phyloP scores from a whole-genome alignment of 768 basidiomycete genomes.

The Cyclocybe aegerita region DNA sequence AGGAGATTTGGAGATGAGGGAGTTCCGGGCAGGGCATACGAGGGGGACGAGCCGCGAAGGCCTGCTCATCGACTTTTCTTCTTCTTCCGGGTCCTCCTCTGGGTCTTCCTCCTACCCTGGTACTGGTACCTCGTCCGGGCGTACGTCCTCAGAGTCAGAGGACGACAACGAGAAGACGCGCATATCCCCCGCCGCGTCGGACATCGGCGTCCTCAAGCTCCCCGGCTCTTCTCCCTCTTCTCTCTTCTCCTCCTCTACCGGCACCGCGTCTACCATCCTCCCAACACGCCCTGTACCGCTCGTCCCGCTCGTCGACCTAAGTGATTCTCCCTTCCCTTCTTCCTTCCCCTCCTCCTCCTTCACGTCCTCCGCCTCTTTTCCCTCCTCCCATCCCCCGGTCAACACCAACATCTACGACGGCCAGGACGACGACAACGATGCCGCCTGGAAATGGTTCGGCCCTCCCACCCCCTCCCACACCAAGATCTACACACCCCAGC shows the following conservation, averaged over 20 bases:
- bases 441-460: constrained; percentile 15
- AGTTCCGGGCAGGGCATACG: constrained; percentile 5
- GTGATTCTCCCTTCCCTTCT: not conserved
- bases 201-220: constrained; percentile 14
- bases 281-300: constrained; percentile 12
- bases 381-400: not conserved
- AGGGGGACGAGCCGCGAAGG: constrained; percentile 15
- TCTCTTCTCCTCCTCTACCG: not conserved
- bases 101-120: not conserved
- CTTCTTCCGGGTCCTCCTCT: constrained; percentile 6
- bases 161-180: constrained; percentile 8
- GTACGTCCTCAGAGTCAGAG: constrained; percentile 6
- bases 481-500: no score
- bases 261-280: not conserved
- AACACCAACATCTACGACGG: not conserved
- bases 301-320: constrained; percentile 14
- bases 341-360: no score
- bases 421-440: constrained; percentile 5
- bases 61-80: constrained; percentile 24
- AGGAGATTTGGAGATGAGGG: constrained; percentile 1
- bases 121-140: not conserved
- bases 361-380: no score
- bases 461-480: not conserved
- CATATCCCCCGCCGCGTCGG: constrained; percentile 20
- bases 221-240: not conserved